phyloP scores from a whole-genome alignment of 2,329 filamentous ascomycete species.

The Verticillium klebahnii region DNA sequence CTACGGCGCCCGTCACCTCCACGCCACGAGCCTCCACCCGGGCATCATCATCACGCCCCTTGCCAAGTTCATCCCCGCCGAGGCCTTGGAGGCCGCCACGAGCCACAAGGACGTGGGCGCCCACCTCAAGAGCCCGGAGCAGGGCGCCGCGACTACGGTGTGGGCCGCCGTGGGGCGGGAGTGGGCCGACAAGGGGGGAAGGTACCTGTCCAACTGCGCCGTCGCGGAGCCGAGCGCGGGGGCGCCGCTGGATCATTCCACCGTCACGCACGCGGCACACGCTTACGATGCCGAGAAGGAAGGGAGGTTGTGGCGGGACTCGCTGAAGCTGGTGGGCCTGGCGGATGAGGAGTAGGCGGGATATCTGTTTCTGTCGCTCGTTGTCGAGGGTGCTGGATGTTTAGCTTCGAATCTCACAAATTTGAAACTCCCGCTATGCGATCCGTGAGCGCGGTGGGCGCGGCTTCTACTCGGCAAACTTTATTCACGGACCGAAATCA shows the following conservation, averaged over 20 bases:
- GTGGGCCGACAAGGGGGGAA: constrained; percentile 40
- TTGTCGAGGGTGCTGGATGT: no score
- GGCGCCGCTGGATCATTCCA: no score
- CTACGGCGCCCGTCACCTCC: constrained; percentile 37
- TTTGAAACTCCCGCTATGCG: no score
- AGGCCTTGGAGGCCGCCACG: background rate
- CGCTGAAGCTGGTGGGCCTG: constrained; percentile 6
- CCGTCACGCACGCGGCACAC: background rate
- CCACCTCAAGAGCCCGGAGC: constrained; percentile 20
- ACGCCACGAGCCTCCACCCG: constrained; percentile 20
- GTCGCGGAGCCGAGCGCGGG: background rate
- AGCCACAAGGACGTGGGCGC: background rate
- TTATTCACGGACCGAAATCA: no score
- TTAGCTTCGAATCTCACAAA: no score
- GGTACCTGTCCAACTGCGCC: constrained; percentile 37
- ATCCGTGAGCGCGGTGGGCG: no score
- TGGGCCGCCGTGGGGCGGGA: constrained; percentile 35
- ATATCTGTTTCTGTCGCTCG: no score
- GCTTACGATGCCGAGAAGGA: constrained; percentile 13
- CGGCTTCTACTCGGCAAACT: no score
- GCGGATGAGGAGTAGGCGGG: background rate
- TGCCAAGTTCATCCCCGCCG: background rate
- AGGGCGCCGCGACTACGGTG: constrained; percentile 43
- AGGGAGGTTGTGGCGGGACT: constrained; percentile 3
- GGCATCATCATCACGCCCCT: constrained; percentile 6